Evolutionary conservation across 106 monocot species (phyloP), one percentile per base, ranked within the genome.

Genomic region (Agapanthus africanus): DNA sequence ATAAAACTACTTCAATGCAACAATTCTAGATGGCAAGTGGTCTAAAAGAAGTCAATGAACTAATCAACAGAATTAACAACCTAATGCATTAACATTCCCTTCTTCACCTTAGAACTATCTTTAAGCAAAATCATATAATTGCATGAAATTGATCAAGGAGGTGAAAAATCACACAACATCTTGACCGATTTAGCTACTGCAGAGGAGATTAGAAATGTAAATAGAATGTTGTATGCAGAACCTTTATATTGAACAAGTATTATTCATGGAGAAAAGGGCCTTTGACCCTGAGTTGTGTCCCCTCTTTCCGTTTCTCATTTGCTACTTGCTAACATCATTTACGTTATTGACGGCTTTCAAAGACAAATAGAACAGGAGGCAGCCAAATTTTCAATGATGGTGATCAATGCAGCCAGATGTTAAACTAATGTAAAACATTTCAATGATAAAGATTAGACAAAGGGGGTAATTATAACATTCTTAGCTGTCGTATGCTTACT

Each of bases 401-500:
- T 36, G 22, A 62, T 59, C 44, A 69, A 16, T 23, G 63, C 49
- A 64, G 63, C 7, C 42, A 72, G 23, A 11, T 18, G 5, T 4
- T n/a, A 38, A 41, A 22, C 4, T 0, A 6, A 32, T 31, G 7
- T 32, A 46, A 28, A 62, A 33, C 6, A 63, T 25, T 44, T 32
- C 1, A 63, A 19, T 71, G 28, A n/a, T 59, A 10, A 2, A 66
- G 15, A 26, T 13, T 9, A 66, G 25, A 65, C 40, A 25, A 44
- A 40, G 40, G 23, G 21, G 42, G 19, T 27, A 40, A 23, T 13
- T 66, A 42, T 16, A 28, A 42, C 42, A 52, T 36, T 47, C 33
- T 59, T 22, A 42, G 41, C 39, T 50, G 67, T 26, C 32, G 28
- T 56, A 47, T 38, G 60, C 82, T 80, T 72, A 99, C 99, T 80